Conservation (phyloP, 257 asterid species). For the Parsonsia alboflavescens region DNA sequence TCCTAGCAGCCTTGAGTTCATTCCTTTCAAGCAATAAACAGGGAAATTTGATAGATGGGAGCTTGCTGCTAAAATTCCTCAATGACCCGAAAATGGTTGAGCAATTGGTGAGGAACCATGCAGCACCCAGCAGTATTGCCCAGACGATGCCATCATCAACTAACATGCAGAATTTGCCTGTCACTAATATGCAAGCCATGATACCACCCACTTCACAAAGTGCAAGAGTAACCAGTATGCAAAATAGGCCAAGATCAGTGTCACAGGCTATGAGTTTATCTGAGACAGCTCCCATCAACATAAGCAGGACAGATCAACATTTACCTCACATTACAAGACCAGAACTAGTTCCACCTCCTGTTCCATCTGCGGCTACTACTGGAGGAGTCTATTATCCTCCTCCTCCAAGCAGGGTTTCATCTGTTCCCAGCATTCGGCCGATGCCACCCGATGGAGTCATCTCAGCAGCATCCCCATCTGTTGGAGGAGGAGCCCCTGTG, state of each 20-base stretch:
- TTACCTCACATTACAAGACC: slow-evolving; percentile 28
- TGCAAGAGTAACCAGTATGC: slow-evolving; percentile 20
- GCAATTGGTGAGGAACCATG: slow-evolving; percentile 50
- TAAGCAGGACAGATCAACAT: slow-evolving; percentile 30
- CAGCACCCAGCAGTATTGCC: slow-evolving; percentile 21
- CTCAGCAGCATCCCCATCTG: slow-evolving; percentile 33
- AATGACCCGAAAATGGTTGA: slow-evolving; percentile 65
- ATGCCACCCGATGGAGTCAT: slow-evolving; percentile 22
- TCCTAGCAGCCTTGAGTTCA: slow-evolving; percentile 54
- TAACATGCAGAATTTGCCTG: slow-evolving; percentile 14
- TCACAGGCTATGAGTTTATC: slow-evolving; percentile 19
- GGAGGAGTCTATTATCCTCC: slow-evolving; percentile 49
- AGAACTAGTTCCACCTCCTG: slow-evolving; percentile 30
- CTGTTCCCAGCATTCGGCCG: slow-evolving; percentile 31
- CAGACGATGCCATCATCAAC: slow-evolving; percentile 29
- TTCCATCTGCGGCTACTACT: slow-evolving; percentile 21
- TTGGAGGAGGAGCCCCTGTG: slow-evolving; percentile 22
- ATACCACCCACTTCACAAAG: slow-evolving; percentile 20
- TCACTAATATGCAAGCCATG: slow-evolving; percentile 18
- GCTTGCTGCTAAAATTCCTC: slow-evolving; percentile 63
- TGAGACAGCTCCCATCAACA: slow-evolving; percentile 20
- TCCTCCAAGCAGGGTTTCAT: slow-evolving; percentile 30
- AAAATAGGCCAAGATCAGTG: slow-evolving; percentile 28
- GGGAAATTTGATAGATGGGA: slow-evolving; percentile 52
- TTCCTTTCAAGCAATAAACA: slow-evolving; percentile 39